Base-by-base conservation (phyloP, 768 basidiomycete species). In the Termitomyces heimii region DNA sequence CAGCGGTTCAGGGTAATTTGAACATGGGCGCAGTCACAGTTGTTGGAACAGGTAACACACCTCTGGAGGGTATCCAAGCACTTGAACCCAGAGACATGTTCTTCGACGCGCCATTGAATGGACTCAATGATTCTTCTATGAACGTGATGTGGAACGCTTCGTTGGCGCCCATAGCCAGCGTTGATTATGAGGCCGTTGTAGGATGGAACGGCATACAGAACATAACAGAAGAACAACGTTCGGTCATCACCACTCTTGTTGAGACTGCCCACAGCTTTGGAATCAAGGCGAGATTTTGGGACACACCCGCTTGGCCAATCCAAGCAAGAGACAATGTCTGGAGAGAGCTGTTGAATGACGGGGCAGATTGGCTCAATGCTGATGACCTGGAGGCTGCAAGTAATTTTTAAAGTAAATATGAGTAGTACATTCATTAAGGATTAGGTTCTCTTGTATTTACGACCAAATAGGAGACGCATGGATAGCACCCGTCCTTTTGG, bases 11-110 rank as follows among this genome's bases (percentile, higher is more conserved):
- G 54, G 75, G 75, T n/a, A 68, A 62, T 1, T 62, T 79, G 24
- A 75, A 64, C 3, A 39, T 47, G 5, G 72, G 71, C 18, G 68
- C 72, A 2, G 64, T 82, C 24, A 74, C 75, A 20, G 77, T 78
- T 16, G 68, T 82, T 40, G 80, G 81, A 24, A 81, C 80, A 14
- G 81, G 81, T 12, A 80, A 80, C 65, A 76, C 80, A 22, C 81
- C 79, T 28, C 69, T 82, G 8, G 74, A 75, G 34, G 72, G 68
- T 10, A 73, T 82, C 49, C 72, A 75, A 60, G 73, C 71, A 2
- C 70, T 80, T 26, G 65, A 67, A n/a, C 76, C 77, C 13, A 69
- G 81, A 16, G 77, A 81, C 61, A 66, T 78, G 47, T 81, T 82
- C 66, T 81, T 78, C 65, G 80, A 82, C 61, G 81, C 77, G 22